Evolutionary conservation across 331 rosid species (phyloP).

Genomic region (Spiraea crenata): DNA sequence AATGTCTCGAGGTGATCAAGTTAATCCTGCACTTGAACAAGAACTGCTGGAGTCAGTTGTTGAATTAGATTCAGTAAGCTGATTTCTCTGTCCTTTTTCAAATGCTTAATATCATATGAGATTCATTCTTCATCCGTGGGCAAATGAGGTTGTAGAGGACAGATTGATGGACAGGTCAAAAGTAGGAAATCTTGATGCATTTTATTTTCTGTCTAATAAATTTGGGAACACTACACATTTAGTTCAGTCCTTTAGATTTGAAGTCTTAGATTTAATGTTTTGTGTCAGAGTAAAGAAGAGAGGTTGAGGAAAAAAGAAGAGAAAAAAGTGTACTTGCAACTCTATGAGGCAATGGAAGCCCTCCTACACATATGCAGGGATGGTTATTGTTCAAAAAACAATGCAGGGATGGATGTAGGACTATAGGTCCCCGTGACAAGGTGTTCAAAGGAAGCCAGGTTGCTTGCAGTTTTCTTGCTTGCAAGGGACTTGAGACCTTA

Average conservation of each 20-base stretch:
- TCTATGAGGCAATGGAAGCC: constrained; percentile 61
- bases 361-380: constrained; percentile 57
- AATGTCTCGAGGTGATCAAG: constrained; percentile 38
- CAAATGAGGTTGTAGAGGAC: not conserved
- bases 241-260: not conserved
- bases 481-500: constrained; percentile 52
- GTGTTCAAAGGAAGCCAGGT: constrained; percentile 39
- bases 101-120: not conserved
- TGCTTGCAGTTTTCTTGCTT: constrained; percentile 39
- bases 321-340: constrained; percentile 40
- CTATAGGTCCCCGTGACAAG: constrained; percentile 49
- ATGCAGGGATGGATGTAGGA: constrained; percentile 58
- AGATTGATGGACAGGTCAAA: too few species aligned
- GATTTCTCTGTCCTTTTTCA: not conserved
- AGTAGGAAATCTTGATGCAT: too few species aligned
- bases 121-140: not conserved
- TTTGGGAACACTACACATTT: not conserved
- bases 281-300: constrained; percentile 40
- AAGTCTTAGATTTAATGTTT: not conserved
- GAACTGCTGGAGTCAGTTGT: constrained; percentile 41
- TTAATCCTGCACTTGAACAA: constrained; percentile 43
- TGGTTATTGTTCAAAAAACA: too few species aligned
- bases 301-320: constrained; percentile 38
- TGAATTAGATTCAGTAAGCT: constrained; percentile 45
- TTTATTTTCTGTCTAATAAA: not conserved